Base-by-base conservation (phyloP, 2,329 filamentous ascomycete genomes). In the Tricladium varicosporioides region DNA sequence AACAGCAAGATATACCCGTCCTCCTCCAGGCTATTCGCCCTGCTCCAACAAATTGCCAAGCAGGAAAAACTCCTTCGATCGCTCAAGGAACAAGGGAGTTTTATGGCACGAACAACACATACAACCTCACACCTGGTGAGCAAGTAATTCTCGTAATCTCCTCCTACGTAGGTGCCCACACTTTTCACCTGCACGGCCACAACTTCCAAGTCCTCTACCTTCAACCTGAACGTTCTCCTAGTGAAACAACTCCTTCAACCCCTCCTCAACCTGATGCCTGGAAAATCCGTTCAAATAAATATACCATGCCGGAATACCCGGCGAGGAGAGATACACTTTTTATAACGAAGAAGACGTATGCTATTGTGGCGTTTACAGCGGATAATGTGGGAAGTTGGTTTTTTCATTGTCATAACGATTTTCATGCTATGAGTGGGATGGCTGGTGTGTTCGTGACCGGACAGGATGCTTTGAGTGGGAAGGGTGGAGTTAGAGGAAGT, bases 361-460 rank as follows among this genome's bases (percentile, higher is more conserved):
- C 46, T 14, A 13, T 48, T 18, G 18, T 48, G 13, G 46, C 46
- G 18, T 48, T 48, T 32, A 48, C 46, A 5, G 46, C 46, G 2
- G 46, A 48, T 48, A 48, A 48, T 32, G 9, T 27, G 5, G 46
- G 46, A 2, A 27, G 18, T 8, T 48, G 46, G 46, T 48, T 48
- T n/a, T 48, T 48, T 32, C 46, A 48, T 48, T 48, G 46, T 14
- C 46, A 48, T 32, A 48, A 48, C n/a, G 46, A 48, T 32, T 48
- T 31, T 32, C 46, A 48, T 32, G 46, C 46, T n/a, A 14, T 48
- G 18, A 27, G 18, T 48, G 46, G 46, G 8, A 48, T 48, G 46
- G 18, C 13, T 14, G 46, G 46, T 14, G 46, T 48, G 5, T 15
- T 48, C 13, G 46, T 48, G 46, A 27, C 22, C 31, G 8, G 16